phyloP scores from a whole-genome alignment of 2,329 filamentous ascomycete species.

The Uncinocarpus reesii region DNA sequence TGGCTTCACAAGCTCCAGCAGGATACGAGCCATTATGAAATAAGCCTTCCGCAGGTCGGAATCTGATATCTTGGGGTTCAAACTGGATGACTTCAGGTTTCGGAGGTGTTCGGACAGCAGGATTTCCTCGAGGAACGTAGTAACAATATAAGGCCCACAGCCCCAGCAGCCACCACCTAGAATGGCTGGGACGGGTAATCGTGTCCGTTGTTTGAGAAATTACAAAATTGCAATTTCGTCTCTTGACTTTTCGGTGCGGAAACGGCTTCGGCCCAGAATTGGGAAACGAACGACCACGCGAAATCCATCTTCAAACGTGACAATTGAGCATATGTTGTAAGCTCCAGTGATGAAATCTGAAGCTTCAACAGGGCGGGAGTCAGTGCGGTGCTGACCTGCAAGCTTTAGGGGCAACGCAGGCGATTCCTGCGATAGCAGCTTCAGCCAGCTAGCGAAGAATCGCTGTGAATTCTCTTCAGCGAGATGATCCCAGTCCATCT shows the following conservation, averaged over 20 bases:
- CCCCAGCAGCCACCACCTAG: conserved; percentile 18
- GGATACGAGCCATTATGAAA: conserved; percentile 17
- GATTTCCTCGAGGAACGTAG: conserved; percentile 22
- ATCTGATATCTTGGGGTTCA: conserved; percentile 14
- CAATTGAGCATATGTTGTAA: conserved; percentile 18
- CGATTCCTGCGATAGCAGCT: conserved; percentile 6
- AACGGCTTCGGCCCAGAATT: conserved; percentile 3
- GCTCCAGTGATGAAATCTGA: conserved; percentile 16
- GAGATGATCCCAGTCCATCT: conserved; percentile 13
- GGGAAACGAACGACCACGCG: conserved; percentile 12
- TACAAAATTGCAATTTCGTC: background rate
- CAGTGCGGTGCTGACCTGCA: conserved; percentile 8
- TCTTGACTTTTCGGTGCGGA: conserved; percentile 5
- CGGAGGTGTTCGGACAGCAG: conserved; percentile 14
- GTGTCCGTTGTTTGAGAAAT: background rate
- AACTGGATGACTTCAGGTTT: conserved; percentile 7
- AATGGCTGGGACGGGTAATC: background rate
- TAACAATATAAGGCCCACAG: conserved; percentile 23
- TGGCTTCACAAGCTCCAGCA: conserved; percentile 15
- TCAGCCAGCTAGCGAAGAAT: conserved; percentile 9
- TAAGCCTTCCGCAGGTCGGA: conserved; percentile 15
- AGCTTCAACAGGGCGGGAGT: conserved; percentile 15
- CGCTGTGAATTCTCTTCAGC: conserved; percentile 10
- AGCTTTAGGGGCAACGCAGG: conserved; percentile 10
- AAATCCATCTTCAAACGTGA: conserved; percentile 14